Conservation (phyloP, 257 asterid genomes). For the Fraxinus cuspidata region DNA sequence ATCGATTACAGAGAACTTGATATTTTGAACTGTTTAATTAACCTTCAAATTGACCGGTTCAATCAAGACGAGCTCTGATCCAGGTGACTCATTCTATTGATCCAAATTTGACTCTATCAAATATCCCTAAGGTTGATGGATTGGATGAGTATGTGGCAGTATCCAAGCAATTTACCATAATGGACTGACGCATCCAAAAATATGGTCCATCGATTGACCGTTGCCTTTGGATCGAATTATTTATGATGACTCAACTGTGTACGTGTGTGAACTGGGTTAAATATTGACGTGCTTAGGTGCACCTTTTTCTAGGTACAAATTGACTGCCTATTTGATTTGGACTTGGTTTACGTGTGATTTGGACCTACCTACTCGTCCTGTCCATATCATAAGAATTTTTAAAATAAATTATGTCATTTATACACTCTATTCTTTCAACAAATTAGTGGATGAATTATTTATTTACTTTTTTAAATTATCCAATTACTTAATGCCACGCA, state of each 20-base stretch:
- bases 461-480: no score
- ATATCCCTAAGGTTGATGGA: background rate
- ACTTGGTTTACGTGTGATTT: conserved; percentile 14
- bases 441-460: no score
- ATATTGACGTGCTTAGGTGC: background rate
- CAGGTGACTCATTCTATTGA: background rate
- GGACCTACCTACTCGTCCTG: no score
- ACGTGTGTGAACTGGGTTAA: background rate
- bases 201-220: background rate
- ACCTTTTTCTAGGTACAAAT: background rate
- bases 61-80: background rate
- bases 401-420: no score
- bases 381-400: no score
- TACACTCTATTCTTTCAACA: no score
- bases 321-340: conserved; percentile 2
- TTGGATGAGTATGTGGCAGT: background rate
- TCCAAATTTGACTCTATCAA: background rate
- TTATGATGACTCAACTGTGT: background rate
- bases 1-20: no score
- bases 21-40: no score
- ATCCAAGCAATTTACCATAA: background rate
- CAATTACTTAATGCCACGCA: no score
- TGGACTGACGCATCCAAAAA: background rate
- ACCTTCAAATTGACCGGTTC: no score
- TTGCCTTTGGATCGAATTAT: background rate